phyloP scores from a whole-genome alignment of 192 early-diverging fungal species.

The Jimgerdemannia flammicorona region DNA sequence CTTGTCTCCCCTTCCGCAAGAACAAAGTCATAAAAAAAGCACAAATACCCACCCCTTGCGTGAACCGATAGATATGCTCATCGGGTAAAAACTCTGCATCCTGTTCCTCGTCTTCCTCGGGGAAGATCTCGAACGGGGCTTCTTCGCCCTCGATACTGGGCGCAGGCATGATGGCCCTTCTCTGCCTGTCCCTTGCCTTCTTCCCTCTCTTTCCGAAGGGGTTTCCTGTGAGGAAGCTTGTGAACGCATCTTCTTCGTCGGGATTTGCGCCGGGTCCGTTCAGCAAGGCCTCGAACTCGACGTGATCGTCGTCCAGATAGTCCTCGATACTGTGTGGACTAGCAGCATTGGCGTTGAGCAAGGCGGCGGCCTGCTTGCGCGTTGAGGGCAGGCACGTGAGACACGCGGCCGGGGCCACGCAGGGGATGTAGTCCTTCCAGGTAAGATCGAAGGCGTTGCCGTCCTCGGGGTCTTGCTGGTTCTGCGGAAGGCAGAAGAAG shows the following conservation, averaged over 20 bases:
- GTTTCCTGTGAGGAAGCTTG: slow-evolving; percentile 19
- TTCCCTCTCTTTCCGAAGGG: slow-evolving; percentile 21
- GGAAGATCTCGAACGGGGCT: slow-evolving; percentile 10
- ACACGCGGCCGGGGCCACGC: slow-evolving; percentile 2
- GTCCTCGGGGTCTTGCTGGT: slow-evolving; percentile 4
- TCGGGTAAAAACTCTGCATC: slow-evolving; percentile 27
- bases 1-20: neutral
- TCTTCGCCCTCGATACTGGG: slow-evolving; percentile 3
- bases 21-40: neutral
- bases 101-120: slow-evolving; percentile 14
- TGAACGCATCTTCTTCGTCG: slow-evolving; percentile 8
- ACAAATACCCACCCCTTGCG: neutral
- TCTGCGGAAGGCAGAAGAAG: slow-evolving; percentile 1
- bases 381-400: slow-evolving; percentile 21
- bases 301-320: neutral
- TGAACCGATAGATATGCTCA: slow-evolving; percentile 15
- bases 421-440: slow-evolving; percentile 40
- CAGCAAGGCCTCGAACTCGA: neutral
- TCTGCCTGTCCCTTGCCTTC: slow-evolving; percentile 11
- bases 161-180: neutral
- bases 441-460: slow-evolving; percentile 37
- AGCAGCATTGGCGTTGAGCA: slow-evolving; percentile 2
- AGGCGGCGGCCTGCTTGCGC: slow-evolving; percentile 16
- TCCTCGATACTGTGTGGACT: neutral
- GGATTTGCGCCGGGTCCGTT: neutral